Conservation (phyloP, 805 yeast species). For the Teunomyces tritomae region DNA sequence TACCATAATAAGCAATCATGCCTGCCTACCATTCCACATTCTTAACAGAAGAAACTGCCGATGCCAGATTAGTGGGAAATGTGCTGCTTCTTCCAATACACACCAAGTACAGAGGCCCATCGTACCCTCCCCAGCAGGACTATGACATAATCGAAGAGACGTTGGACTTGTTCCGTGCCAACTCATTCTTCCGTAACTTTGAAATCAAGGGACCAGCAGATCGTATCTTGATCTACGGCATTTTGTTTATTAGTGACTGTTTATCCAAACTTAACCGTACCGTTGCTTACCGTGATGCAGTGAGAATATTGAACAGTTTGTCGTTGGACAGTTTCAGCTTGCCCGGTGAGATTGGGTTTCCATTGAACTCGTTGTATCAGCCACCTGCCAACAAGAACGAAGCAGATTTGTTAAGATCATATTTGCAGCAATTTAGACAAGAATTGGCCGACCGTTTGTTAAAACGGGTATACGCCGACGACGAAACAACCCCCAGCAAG, state of each 20-base stretch:
- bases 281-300: constrained; percentile 57
- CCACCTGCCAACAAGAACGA: constrained; percentile 76
- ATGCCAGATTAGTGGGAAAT: constrained; percentile 70
- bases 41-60: constrained; percentile 55
- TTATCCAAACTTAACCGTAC: constrained; percentile 55
- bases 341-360: constrained; percentile 96
- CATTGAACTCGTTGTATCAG: constrained; percentile 74
- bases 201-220: constrained; percentile 96
- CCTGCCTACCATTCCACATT: constrained; percentile 82
- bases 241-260: constrained; percentile 83
- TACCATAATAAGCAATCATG: constrained; percentile 22
- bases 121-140: constrained; percentile 66
- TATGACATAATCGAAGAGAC: constrained; percentile 93
- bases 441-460: constrained; percentile 82
- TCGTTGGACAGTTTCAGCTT: constrained; percentile 84
- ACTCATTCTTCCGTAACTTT: constrained; percentile 93
- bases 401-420: constrained; percentile 73
- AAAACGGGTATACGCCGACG: constrained; percentile 65
- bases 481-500: constrained; percentile 67
- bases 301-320: constrained; percentile 70
- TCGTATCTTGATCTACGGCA: constrained; percentile 89
- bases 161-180: constrained; percentile 89
- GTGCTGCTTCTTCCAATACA: constrained; percentile 81
- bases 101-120: constrained; percentile 87
- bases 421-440: constrained; percentile 91